A percentile compares a stretch with the other conserved stretches of the same genome.
These are phyloP conservation scores for Onygena corvina DNA, from an alignment of 2,329 filamentous ascomycete species.

Conservation along the genomic window DNA sequence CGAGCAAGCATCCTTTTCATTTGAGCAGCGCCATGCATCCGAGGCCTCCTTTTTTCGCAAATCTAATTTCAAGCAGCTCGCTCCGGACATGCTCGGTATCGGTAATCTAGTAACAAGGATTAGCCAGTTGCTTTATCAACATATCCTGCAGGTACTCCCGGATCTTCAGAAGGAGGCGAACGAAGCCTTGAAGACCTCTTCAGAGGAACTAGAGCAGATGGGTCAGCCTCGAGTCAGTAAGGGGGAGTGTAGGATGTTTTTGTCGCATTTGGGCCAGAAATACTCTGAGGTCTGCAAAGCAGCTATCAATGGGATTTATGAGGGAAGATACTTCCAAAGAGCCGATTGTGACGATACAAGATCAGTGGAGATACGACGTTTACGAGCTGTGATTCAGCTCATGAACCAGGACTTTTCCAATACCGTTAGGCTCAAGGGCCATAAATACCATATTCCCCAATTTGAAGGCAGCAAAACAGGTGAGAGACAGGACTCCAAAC, in stretches of 20 bases:
- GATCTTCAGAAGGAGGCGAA: conserved; percentile 17
- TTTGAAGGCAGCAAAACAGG: background rate
- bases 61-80: background rate
- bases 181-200: conserved; percentile 24
- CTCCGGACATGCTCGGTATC: conserved; percentile 7
- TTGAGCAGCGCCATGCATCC: background rate
- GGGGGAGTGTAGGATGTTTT: background rate
- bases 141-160: conserved; percentile 20
- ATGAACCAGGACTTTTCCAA: conserved; percentile 3
- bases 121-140: conserved; percentile 19
- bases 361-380: background rate
- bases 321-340: background rate
- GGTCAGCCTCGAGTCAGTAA: background rate
- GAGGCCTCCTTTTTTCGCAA: conserved; percentile 5
- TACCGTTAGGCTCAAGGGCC: background rate
- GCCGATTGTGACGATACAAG: no score
- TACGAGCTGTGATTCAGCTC: background rate
- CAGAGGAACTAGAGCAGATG: conserved; percentile 26
- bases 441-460: background rate
- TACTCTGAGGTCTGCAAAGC: background rate
- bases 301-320: conserved; percentile 2
- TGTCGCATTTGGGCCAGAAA: background rate
- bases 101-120: conserved; percentile 14
- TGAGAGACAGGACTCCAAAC: background rate
- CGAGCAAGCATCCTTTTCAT: background rate